Base-by-base conservation (phyloP, 768 basidiomycete genomes). In the Serpula lacrymans region DNA sequence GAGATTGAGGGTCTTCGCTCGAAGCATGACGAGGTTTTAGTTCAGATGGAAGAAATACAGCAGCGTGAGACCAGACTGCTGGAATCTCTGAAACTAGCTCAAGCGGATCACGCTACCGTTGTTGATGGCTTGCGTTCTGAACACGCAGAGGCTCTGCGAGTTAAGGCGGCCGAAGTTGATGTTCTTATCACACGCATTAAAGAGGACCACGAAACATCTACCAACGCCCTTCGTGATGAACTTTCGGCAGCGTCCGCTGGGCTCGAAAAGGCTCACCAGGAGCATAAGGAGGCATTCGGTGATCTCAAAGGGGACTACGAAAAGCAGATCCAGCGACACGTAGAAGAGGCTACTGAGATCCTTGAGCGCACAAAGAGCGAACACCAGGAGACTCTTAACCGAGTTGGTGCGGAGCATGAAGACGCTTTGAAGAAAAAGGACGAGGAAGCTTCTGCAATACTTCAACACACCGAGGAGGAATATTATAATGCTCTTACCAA, bases 401-500 rank as follows among this genome's bases (percentile, higher is more conserved):
- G 75, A 56, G 55, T 73, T 18, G 55, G 58, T 12, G 63, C 68
- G 1, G 82, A 79, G 37, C 82, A 88, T 50, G 65, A 71, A 11
- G 75, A 75, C 37, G 50, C 58, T 8, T 57, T 81, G 44, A 82
- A 80, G 60, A 69, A 72, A 57, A 80, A 78, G 57, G 81, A 83
- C 30, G 79, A 78, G 9, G 71, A 77, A 45, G 62, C 76, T 20
- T 70, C 78, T 5, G 65, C 72, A 10, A 65, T 70, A 28, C 71
- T 88, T 11, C 78, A 79, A 45, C 75, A 71, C 37, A 88, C 84
- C 5, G 84, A 87, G 53, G 87, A 84, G 51, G 83, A 89, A 55
- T 89, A 88, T 52, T 88, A 89, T 57, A 81, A 88, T 43, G 80
- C 80, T 16, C 67, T 92, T 29, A 85, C 80, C 11, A 86, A 85